phyloP scores from a whole-genome alignment of 2,329 filamentous ascomycete genomes.

The Lachnellula willkommii region DNA sequence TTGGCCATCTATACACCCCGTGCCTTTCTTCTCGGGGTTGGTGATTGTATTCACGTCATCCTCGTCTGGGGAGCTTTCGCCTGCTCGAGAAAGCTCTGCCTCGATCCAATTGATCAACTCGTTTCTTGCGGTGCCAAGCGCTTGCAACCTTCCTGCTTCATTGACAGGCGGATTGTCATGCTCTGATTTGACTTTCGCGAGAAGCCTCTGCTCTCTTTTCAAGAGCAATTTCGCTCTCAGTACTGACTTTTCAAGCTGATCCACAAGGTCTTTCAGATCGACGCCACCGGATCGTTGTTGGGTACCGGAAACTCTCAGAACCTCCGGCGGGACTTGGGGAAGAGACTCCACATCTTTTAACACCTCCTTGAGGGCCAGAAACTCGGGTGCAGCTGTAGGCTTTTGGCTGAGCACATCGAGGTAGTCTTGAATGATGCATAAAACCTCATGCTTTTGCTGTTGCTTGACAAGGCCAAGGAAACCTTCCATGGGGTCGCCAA shows the following conservation, averaged over 20 bases:
- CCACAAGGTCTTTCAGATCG: constrained; percentile 44
- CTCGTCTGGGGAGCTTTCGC: constrained; percentile 31
- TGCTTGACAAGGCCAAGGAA: constrained; percentile 49
- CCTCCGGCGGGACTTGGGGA: constrained; percentile 26
- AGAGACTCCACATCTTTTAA: constrained; percentile 21
- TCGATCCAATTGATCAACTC: constrained; percentile 64
- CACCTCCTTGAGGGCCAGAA: constrained; percentile 36
- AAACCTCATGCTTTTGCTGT: constrained; percentile 45
- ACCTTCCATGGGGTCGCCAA: constrained; percentile 38
- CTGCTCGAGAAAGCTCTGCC: constrained; percentile 51
- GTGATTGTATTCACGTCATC: constrained; percentile 12
- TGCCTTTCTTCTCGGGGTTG: constrained; percentile 14
- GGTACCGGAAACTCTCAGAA: constrained; percentile 16
- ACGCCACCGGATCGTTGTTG: constrained; percentile 30
- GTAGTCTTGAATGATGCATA: constrained; percentile 47
- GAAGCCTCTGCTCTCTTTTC: constrained; percentile 50
- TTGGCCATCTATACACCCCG: constrained; percentile 19
- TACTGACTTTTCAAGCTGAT: constrained; percentile 52
- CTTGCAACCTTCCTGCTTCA: constrained; percentile 35
- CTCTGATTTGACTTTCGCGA: constrained; percentile 39
- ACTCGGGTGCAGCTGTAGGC: constrained; percentile 46
- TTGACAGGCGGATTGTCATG: neutral
- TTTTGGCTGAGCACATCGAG: constrained; percentile 47
- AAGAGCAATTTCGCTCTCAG: constrained; percentile 53
- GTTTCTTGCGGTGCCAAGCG: constrained; percentile 51